phyloP scores from a whole-genome alignment of 257 asterid species.

The Salvia hispanica region DNA sequence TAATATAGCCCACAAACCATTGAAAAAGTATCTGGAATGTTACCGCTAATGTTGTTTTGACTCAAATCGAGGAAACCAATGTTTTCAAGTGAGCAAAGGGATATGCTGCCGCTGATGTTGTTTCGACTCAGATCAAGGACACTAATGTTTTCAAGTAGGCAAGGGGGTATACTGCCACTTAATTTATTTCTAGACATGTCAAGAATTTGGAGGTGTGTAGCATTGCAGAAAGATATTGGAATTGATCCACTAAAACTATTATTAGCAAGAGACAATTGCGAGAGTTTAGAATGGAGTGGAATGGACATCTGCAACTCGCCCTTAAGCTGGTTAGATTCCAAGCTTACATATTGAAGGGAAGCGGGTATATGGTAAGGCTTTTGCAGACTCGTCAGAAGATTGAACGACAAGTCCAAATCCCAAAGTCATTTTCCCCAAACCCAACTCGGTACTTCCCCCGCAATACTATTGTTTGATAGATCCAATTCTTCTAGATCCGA shows the following conservation, averaged over 20 bases:
- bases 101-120: constrained; percentile 29
- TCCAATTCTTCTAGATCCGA: no score
- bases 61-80: background rate
- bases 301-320: background rate
- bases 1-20: background rate
- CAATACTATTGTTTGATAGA: no score
- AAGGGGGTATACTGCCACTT: no score
- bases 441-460: no score
- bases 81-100: background rate
- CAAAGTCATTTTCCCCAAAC: background rate
- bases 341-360: no score
- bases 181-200: no score
- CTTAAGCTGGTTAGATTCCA: background rate
- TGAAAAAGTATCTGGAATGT: constrained; percentile 19
- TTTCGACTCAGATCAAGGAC: constrained; percentile 26
- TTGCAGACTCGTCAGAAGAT: background rate
- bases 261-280: constrained; percentile 27
- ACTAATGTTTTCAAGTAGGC: no score
- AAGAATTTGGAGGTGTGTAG: background rate
- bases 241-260: constrained; percentile 30
- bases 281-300: background rate
- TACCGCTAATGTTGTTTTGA: constrained; percentile 32
- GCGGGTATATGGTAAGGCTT: background rate
- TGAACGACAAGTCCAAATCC: background rate
- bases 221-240: constrained; percentile 33